Conservation (phyloP, 1,284 basidiomycete species). For the Tremellales sp. region DNA sequence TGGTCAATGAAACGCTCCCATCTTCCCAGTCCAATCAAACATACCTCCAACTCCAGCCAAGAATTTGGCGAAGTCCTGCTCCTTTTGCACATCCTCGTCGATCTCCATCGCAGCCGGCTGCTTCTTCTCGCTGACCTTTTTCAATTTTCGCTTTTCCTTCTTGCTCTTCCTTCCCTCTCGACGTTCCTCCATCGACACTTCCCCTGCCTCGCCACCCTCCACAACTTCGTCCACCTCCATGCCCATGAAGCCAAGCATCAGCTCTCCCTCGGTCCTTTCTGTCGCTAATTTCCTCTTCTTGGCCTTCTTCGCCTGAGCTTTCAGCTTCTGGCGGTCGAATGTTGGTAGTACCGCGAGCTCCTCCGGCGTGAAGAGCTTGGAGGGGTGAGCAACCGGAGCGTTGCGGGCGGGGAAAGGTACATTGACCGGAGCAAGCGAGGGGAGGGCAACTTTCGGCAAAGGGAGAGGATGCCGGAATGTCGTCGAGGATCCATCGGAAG, state of each 20-base stretch:
- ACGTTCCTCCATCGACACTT: conserved; percentile 14
- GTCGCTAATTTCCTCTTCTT: conserved; percentile 39
- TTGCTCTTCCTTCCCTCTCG: conserved; percentile 22
- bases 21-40: conserved; percentile 1
- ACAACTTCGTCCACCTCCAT: conserved; percentile 43
- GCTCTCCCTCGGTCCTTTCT: conserved; percentile 39
- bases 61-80: conserved; percentile 47
- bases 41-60: conserved; percentile 44
- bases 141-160: conserved; percentile 30
- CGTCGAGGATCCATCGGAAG: too few species aligned
- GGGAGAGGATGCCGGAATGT: not conserved
- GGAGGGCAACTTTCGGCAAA: not conserved
- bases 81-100: conserved; percentile 40
- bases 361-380: conserved; percentile 42
- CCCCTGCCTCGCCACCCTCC: conserved; percentile 9
- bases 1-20: not conserved
- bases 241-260: conserved; percentile 39
- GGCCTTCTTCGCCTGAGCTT: conserved; percentile 45
- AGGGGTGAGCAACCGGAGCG: conserved; percentile 7
- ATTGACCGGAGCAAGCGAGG: not conserved
- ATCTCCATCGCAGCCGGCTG: conserved; percentile 16
- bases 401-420: conserved; percentile 1
- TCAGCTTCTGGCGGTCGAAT: conserved; percentile 35
- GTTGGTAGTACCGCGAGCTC: conserved; percentile 40
- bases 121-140: conserved; percentile 13